Base-by-base conservation (phyloP, 1,284 basidiomycete genomes). In the Porodaedalea pini region DNA sequence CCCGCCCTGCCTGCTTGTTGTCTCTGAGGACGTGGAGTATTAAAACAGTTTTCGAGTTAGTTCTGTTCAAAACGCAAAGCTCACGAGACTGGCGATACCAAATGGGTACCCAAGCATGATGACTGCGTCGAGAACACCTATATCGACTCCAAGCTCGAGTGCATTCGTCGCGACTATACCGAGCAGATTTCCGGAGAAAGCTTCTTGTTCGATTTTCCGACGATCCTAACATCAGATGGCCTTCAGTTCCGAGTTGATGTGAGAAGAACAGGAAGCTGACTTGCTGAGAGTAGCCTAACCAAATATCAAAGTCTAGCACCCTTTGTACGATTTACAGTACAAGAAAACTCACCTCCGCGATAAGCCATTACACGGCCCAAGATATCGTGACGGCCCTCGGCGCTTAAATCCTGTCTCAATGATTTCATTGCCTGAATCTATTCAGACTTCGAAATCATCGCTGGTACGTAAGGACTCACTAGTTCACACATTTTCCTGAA, bases 151-250 rank as follows among this genome's bases (percentile, higher is more conserved):
- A 1, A 96, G 81, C 69, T 96, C 94, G 11, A 96, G 78, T 0
- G 93, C 94, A 60, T 92, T 94, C 0, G 93, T 96, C 0, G 92
- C 91, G n/a, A 96, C 79, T 45, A 96, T 90, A 4, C 94, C 88
- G 0, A 95, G 78, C 10, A 94, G 73, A 61, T 83, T 79, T 0
- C 93, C 92, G 1, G 84, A 85, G 66, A 94, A 95, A 25, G 94
- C 93, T 64, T 94, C 89, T 50, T 82, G 76, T 68, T 96, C 94
- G 49, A 96, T 94, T 61, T 76, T 78, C 27, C 94, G 80, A 32
- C 94, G 82, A 67, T 94, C 92, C 82, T 92, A 59, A 47, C 52
- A 27, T 47, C n/a, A 48, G 44, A 29, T 25, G 11, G 25, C 19
- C 74, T 64, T 69, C 63, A 32, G 8, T n/a, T 8, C 15, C 54